These are phyloP conservation scores for Diaporthe longicolla DNA, from an alignment of 2,329 filamentous ascomycete genomes.

Conservation along the genomic window DNA sequence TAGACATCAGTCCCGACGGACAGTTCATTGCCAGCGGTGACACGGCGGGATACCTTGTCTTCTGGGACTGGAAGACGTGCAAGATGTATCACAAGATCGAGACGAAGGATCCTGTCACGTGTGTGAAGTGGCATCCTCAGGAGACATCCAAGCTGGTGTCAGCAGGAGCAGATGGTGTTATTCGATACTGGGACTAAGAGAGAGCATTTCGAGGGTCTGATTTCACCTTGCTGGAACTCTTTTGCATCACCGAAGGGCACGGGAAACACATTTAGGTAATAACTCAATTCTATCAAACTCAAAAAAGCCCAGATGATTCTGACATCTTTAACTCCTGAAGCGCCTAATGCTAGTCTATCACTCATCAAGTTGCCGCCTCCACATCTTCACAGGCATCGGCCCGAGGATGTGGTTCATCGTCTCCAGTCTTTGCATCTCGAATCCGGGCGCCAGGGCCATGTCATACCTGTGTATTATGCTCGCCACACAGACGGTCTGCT, in stretches of 20 bases:
- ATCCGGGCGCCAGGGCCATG: conserved; percentile 45
- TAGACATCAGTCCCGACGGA: conserved; percentile 90
- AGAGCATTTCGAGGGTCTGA: conserved; percentile 1
- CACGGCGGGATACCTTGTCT: conserved; percentile 89
- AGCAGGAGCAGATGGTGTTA: conserved; percentile 88
- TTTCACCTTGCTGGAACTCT: neutral
- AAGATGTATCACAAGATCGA: conserved; percentile 99
- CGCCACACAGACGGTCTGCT: conserved; percentile 61
- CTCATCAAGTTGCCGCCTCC: conserved; percentile 28
- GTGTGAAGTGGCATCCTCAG: conserved; percentile 95
- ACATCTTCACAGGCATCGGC: conserved; percentile 25
- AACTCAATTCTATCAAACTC: conserved; percentile 24
- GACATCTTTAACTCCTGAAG: conserved; percentile 18
- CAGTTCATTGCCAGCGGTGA: conserved; percentile 92
- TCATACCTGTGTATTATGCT: conserved; percentile 59
- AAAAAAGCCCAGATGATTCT: conserved; percentile 7
- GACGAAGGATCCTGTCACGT: conserved; percentile 87
- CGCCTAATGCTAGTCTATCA: conserved; percentile 18
- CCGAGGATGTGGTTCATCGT: conserved; percentile 27
- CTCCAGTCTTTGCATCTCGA: conserved; percentile 23
- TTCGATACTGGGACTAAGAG: conserved; percentile 91
- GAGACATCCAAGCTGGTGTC: conserved; percentile 95
- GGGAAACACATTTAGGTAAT: conserved; percentile 24
- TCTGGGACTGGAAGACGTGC: conserved; percentile 99
- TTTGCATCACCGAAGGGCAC: neutral